phyloP scores from a whole-genome alignment of 2,329 filamentous ascomycete genomes.

The Plectosphaerella sp. region DNA sequence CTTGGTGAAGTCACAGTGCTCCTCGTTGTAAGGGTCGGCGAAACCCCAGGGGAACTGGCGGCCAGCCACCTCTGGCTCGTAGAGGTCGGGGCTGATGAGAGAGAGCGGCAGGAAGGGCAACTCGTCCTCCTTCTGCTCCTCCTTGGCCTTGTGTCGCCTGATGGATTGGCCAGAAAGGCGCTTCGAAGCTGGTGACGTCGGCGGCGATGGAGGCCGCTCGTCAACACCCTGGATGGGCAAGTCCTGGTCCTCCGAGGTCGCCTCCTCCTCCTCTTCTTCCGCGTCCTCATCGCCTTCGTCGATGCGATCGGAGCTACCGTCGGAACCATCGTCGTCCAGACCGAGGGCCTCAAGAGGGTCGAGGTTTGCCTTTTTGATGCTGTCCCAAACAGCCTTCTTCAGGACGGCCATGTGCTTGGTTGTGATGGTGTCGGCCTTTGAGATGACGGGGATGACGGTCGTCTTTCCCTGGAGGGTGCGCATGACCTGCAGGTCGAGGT shows the following conservation, averaged over 20 bases:
- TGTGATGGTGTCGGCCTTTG: constrained; percentile 97
- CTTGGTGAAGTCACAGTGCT: constrained; percentile 90
- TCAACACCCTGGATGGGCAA: constrained; percentile 31
- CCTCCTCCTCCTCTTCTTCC: constrained; percentile 19
- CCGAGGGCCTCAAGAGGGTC: constrained; percentile 86
- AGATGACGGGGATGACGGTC: constrained; percentile 89
- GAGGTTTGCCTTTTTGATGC: constrained; percentile 77
- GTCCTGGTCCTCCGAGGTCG: constrained; percentile 25
- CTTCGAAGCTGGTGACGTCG: constrained; percentile 35
- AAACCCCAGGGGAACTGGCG: constrained; percentile 96
- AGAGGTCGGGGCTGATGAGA: constrained; percentile 88
- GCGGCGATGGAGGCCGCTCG: constrained; percentile 19
- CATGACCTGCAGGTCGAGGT: constrained; percentile 85
- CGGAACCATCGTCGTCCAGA: constrained; percentile 69
- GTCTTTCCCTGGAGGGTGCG: constrained; percentile 88
- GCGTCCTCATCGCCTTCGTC: constrained; percentile 50
- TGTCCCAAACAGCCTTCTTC: constrained; percentile 87
- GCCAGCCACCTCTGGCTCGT: constrained; percentile 75
- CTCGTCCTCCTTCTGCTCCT: constrained; percentile 45
- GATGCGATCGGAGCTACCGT: constrained; percentile 48
- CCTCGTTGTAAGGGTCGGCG: constrained; percentile 83
- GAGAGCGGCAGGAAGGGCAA: constrained; percentile 79
- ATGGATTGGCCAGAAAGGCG: constrained; percentile 41
- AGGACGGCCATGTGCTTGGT: constrained; percentile 87
- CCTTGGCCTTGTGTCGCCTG: constrained; percentile 38